phyloP scores from a whole-genome alignment of 768 basidiomycete species.

The Tylopilus intermedius region DNA sequence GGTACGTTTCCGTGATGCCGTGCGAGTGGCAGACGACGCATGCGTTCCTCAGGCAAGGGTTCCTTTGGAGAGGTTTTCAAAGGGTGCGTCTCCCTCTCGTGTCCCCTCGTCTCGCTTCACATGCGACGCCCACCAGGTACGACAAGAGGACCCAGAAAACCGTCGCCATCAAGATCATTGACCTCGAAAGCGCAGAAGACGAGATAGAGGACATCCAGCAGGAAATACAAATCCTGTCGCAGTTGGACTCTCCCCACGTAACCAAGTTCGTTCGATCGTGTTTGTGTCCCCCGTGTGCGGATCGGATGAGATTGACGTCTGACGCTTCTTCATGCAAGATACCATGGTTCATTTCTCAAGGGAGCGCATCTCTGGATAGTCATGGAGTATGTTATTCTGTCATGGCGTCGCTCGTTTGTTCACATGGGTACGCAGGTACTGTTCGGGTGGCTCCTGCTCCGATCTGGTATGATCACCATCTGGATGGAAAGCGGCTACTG shows the following conservation, averaged over 20 bases:
- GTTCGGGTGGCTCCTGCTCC: conserved; percentile 96
- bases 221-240: conserved; percentile 96
- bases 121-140: conserved; percentile 49
- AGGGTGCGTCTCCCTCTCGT: conserved; percentile 52
- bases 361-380: conserved; percentile 98
- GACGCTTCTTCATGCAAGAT: conserved; percentile 44
- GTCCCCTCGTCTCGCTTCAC: conserved; percentile 7
- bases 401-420: conserved; percentile 1
- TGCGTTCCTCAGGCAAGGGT: conserved; percentile 69
- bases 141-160: conserved; percentile 95
- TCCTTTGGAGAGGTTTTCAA: conserved; percentile 99
- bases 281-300: conserved; percentile 26
- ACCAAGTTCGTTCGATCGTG: conserved; percentile 67
- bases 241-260: conserved; percentile 92
- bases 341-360: conserved; percentile 94
- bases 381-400: conserved; percentile 69
- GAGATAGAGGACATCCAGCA: conserved; percentile 99
- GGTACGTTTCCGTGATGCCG: conserved; percentile 45
- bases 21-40: conserved; percentile 18
- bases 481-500: conserved; percentile 3
- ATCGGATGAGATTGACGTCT: conserved; percentile 30
- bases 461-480: conserved; percentile 65
- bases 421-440: conserved; percentile 57
- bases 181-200: conserved; percentile 97
- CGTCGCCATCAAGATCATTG: conserved; percentile 99